phyloP scores from a whole-genome alignment of 768 basidiomycete species.

The Suillus tomentosus region DNA sequence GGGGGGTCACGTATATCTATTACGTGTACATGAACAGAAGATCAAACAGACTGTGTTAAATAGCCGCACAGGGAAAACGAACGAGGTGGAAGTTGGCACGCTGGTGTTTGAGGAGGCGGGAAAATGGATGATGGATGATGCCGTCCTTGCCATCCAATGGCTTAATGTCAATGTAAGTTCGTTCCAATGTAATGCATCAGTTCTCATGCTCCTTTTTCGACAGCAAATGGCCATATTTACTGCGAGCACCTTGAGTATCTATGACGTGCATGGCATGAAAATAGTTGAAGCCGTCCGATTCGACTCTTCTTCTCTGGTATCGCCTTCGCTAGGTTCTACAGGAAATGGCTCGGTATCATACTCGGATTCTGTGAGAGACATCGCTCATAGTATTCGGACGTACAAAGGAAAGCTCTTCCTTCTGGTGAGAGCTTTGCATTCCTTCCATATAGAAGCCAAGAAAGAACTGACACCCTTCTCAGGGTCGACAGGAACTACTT shows the following conservation, averaged over 20 bases:
- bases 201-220: conserved; percentile 12
- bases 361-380: conserved; percentile 49
- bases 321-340: conserved; percentile 52
- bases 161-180: conserved; percentile 81
- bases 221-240: conserved; percentile 77
- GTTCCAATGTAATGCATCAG: conserved; percentile 21
- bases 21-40: conserved; percentile 65
- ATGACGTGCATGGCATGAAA: conserved; percentile 58
- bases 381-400: conserved; percentile 70
- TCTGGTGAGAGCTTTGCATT: conserved; percentile 57
- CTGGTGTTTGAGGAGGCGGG: conserved; percentile 64
- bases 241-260: conserved; percentile 58
- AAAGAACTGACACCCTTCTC: conserved; percentile 7
- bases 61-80: conserved; percentile 60
- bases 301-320: conserved; percentile 56
- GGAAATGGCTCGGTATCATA: conserved; percentile 49
- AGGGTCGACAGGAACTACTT: conserved; percentile 67
- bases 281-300: conserved; percentile 65
- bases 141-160: conserved; percentile 83
- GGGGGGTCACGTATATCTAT: conserved; percentile 66
- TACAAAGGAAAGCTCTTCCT: conserved; percentile 93
- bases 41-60: conserved; percentile 51
- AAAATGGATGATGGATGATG: conserved; percentile 60
- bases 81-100: conserved; percentile 60
- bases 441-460: not conserved